Evolutionary conservation across 805 yeast genomes (phyloP).

Genomic region (Metschnikowia baotianmanensis): DNA sequence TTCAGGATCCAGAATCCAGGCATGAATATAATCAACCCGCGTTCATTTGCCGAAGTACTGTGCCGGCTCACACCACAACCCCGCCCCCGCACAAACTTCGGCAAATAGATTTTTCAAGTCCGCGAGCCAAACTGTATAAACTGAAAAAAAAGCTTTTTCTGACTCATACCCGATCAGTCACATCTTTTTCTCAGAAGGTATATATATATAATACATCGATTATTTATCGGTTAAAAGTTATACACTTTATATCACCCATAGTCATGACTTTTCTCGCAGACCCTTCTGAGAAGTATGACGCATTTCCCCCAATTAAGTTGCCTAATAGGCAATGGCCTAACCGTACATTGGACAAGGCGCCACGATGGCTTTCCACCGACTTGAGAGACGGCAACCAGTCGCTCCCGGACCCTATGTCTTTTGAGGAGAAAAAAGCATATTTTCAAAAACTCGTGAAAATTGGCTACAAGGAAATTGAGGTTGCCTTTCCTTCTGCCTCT

Average conservation of each 20-base stretch:
- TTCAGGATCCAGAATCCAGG: not conserved
- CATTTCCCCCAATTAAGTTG: constrained; percentile 54
- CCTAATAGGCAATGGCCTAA: constrained; percentile 73
- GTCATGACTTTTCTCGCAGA: constrained; percentile 42
- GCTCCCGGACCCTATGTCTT: constrained; percentile 83
- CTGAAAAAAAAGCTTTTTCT: constrained; percentile 1
- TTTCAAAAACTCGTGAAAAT: constrained; percentile 65
- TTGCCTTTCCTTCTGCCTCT: constrained; percentile 78
- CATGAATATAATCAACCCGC: not conserved
- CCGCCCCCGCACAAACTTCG: constrained; percentile 7
- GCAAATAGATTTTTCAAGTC: not conserved
- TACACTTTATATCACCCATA: not conserved
- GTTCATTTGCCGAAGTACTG: constrained; percentile 2
- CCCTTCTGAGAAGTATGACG: constrained; percentile 61
- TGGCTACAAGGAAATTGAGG: constrained; percentile 83
- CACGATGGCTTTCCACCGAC: constrained; percentile 83
- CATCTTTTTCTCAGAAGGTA: not conserved
- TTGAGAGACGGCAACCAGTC: constrained; percentile 84
- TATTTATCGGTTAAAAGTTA: not conserved
- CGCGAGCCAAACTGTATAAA: constrained; percentile 4
- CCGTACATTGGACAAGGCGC: constrained; percentile 55
- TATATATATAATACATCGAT: not conserved
- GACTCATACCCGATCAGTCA: constrained; percentile 5
- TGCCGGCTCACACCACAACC: constrained; percentile 5
- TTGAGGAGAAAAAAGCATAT: constrained; percentile 70